Conservation (phyloP, 768 basidiomycete species). For the Suillus sp. region DNA sequence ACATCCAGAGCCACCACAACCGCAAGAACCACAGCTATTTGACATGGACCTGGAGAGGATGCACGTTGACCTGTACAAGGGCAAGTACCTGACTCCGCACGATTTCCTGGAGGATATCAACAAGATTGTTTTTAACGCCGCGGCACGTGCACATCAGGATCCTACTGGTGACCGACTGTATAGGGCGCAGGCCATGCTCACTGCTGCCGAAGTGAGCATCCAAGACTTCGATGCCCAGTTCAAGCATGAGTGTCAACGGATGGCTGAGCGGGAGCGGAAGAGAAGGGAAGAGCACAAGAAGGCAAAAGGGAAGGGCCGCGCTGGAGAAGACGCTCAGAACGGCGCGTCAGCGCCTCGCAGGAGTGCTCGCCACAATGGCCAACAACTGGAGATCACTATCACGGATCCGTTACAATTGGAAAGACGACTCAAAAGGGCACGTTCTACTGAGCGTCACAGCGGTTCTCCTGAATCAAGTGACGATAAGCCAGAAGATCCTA, state of each 20-base stretch:
- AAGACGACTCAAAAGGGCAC: conserved; percentile 70
- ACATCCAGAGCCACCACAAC: conserved; percentile 35
- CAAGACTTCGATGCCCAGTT: conserved; percentile 84
- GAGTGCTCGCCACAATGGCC: conserved; percentile 74
- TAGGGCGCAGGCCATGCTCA: conserved; percentile 89
- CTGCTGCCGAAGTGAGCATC: conserved; percentile 81
- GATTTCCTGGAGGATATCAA: conserved; percentile 84
- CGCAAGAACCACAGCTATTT: conserved; percentile 53
- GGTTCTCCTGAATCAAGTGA: conserved; percentile 49
- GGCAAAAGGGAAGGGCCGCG: conserved; percentile 41
- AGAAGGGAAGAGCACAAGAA: conserved; percentile 54
- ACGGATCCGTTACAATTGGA: conserved; percentile 79
- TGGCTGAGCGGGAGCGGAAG: conserved; percentile 76
- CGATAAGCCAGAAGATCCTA: conserved; percentile 44
- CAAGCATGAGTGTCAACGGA: conserved; percentile 80
- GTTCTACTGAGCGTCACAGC: conserved; percentile 56
- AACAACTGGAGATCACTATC: conserved; percentile 67
- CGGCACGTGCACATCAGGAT: conserved; percentile 60
- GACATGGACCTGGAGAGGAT: conserved; percentile 94
- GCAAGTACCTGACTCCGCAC: conserved; percentile 82
- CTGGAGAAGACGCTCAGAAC: conserved; percentile 32
- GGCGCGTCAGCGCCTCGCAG: conserved; percentile 51
- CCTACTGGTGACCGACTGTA: conserved; percentile 59
- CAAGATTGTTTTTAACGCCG: conserved; percentile 79
- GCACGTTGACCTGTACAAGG: conserved; percentile 81